phyloP scores from a whole-genome alignment of 2,329 filamentous ascomycete genomes.

The Sclerotinia minor region DNA sequence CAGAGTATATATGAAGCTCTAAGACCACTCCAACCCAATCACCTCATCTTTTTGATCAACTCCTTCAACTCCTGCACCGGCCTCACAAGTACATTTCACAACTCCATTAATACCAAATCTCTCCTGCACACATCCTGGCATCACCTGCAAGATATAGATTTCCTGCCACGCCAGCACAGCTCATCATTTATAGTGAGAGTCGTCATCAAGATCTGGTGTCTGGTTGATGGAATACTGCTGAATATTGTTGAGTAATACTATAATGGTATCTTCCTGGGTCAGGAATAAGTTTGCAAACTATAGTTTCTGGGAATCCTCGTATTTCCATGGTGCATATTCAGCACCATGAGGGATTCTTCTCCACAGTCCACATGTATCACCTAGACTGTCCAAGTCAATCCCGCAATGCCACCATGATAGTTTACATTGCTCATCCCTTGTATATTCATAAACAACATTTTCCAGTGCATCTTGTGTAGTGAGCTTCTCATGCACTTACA shows the following conservation, averaged over 20 bases:
- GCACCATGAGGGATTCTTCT: not conserved
- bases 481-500: too few relatives aligned
- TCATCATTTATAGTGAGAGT: too few relatives aligned
- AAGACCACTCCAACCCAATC: not conserved
- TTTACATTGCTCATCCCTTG: too few relatives aligned
- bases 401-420: not conserved
- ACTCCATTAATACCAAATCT: conserved; percentile 21
- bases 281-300: too few relatives aligned
- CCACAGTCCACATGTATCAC: not conserved
- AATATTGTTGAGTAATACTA: too few relatives aligned
- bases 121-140: conserved; percentile 64
- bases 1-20: not conserved
- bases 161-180: too few relatives aligned
- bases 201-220: too few relatives aligned
- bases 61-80: conserved; percentile 45
- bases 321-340: not conserved
- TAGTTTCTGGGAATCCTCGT: too few relatives aligned
- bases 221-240: too few relatives aligned
- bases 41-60: conserved; percentile 8
- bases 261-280: too few relatives aligned
- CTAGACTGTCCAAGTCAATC: not conserved
- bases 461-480: too few relatives aligned
- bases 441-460: too few relatives aligned
- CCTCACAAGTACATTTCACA: conserved; percentile 18
- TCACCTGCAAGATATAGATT: conserved; percentile 67